Conservation (phyloP, 805 yeast genomes). For the Isabelozyma gotoi region DNA sequence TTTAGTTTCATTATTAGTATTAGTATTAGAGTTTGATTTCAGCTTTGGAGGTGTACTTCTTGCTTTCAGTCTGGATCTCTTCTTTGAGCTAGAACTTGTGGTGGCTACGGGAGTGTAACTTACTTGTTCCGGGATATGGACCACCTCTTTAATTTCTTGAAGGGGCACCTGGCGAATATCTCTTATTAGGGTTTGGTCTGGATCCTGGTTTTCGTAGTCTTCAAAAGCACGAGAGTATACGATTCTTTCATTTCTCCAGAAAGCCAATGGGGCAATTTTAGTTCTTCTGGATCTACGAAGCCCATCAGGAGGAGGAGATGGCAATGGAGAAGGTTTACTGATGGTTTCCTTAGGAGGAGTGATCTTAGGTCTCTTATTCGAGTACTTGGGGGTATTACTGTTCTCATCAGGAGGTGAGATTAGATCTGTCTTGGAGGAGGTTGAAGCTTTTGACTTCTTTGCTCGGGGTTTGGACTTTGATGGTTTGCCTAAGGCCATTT, state of each 20-base stretch:
- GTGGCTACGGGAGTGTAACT: conserved; percentile 1
- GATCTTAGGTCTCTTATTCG: conserved; percentile 1
- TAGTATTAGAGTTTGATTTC: conserved; percentile 3
- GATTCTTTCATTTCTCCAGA: conserved; percentile 80
- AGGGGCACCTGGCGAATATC: conserved; percentile 44
- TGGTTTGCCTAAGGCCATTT: conserved; percentile 29
- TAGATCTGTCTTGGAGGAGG: neutral
- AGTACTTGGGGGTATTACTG: conserved; percentile 3
- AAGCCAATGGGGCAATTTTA: conserved; percentile 70
- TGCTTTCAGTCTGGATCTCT: conserved; percentile 18
- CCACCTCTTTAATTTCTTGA: conserved; percentile 58
- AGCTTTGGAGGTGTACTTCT: conserved; percentile 9
- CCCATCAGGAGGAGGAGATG: conserved; percentile 47
- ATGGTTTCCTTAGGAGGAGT: conserved; percentile 8
- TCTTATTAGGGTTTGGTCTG: conserved; percentile 38
- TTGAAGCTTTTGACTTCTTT: conserved; percentile 1
- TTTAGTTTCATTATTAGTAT: conserved; percentile 2
- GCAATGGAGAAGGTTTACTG: conserved; percentile 32
- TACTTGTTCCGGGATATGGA: conserved; percentile 44
- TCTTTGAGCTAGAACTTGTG: conserved; percentile 6
- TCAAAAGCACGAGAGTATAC: conserved; percentile 46
- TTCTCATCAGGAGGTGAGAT: conserved; percentile 6
- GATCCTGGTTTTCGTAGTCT: conserved; percentile 36
- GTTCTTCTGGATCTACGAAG: conserved; percentile 66
- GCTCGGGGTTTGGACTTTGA: conserved; percentile 6